Percentiles rank a stretch among this genome's conserved stretches.
These are phyloP conservation scores for Mycena floridula DNA, from an alignment of 768 basidiomycete species.

Conservation along the genomic window DNA sequence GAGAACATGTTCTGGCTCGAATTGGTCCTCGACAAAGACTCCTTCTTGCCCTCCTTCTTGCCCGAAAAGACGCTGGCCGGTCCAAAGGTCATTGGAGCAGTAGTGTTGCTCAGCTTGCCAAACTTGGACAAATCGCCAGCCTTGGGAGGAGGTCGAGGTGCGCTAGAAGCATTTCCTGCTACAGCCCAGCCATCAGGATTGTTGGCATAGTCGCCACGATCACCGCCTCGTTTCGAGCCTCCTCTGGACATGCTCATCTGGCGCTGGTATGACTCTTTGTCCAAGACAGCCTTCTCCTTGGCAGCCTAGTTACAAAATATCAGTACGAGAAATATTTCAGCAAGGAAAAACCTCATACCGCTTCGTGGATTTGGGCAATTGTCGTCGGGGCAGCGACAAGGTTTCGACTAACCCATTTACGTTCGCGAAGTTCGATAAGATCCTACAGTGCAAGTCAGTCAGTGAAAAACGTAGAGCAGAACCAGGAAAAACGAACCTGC, in stretches of 20 bases:
- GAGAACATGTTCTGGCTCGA: conserved; percentile 86
- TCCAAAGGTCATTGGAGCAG: conserved; percentile 68
- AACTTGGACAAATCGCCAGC: conserved; percentile 85
- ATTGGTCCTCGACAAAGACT: conserved; percentile 72
- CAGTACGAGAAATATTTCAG: conserved; percentile 3
- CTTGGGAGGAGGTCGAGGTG: conserved; percentile 59
- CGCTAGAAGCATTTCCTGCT: conserved; percentile 40
- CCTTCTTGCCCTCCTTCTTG: conserved; percentile 60
- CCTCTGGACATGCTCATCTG: conserved; percentile 81
- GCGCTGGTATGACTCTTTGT: conserved; percentile 53
- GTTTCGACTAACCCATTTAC: conserved; percentile 75
- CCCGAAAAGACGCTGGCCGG: conserved; percentile 79
- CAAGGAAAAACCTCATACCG: conserved; percentile 41
- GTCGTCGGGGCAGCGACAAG: conserved; percentile 76
- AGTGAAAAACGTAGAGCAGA: conserved; percentile 3
- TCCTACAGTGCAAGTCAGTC: conserved; percentile 46
- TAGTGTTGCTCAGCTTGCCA: conserved; percentile 74
- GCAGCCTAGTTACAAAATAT: conserved; percentile 47
- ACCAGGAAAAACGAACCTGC: conserved; percentile 49
- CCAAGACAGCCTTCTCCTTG: conserved; percentile 69
- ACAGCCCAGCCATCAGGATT: conserved; percentile 86
- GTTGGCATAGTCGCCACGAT: conserved; percentile 48
- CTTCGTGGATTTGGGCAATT: conserved; percentile 83
- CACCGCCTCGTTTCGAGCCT: conserved; percentile 82
- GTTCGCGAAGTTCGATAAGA: conserved; percentile 80